Conservation (phyloP, 352 stramenopile species). For the Phytophthora pinifolia region DNA sequence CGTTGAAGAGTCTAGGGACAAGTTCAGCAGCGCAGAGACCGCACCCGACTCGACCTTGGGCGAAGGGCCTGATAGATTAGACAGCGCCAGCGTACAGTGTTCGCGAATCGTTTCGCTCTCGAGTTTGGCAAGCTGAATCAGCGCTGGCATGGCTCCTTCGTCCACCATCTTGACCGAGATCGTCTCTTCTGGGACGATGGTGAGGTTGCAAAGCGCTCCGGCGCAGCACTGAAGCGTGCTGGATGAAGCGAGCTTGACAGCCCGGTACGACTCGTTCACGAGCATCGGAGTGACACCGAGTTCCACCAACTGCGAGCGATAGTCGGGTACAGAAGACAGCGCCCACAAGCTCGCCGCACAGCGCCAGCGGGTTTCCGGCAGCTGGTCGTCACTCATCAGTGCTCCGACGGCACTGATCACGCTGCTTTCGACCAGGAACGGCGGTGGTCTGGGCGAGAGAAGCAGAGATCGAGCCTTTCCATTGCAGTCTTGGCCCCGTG, state of each 20-base stretch:
- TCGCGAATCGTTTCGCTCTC: constrained; percentile 66
- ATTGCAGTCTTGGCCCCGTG: constrained; percentile 1
- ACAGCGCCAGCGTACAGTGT: constrained; percentile 67
- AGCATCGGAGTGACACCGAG: constrained; percentile 52
- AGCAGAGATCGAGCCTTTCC: constrained; percentile 4
- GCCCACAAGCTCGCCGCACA: constrained; percentile 61
- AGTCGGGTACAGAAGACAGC: constrained; percentile 43
- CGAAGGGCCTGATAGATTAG: constrained; percentile 68
- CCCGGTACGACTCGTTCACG: constrained; percentile 41
- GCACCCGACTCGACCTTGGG: constrained; percentile 69
- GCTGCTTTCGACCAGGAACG: constrained; percentile 28
- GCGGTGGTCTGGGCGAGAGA: constrained; percentile 16
- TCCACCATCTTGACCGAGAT: constrained; percentile 65
- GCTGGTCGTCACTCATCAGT: constrained; percentile 37
- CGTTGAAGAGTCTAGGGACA: constrained; percentile 37
- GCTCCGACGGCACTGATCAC: constrained; percentile 43
- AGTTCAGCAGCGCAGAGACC: constrained; percentile 54
- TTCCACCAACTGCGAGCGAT: constrained; percentile 46
- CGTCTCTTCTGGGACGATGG: constrained; percentile 29
- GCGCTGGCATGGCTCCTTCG: constrained; percentile 57
- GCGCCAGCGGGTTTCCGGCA: constrained; percentile 60
- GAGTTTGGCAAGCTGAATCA: constrained; percentile 62
- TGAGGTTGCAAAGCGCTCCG: constrained; percentile 63
- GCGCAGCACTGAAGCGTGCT: constrained; percentile 61
- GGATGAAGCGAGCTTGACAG: constrained; percentile 18